phyloP scores from a whole-genome alignment of 805 yeast species.

The Pichia manshurica region DNA sequence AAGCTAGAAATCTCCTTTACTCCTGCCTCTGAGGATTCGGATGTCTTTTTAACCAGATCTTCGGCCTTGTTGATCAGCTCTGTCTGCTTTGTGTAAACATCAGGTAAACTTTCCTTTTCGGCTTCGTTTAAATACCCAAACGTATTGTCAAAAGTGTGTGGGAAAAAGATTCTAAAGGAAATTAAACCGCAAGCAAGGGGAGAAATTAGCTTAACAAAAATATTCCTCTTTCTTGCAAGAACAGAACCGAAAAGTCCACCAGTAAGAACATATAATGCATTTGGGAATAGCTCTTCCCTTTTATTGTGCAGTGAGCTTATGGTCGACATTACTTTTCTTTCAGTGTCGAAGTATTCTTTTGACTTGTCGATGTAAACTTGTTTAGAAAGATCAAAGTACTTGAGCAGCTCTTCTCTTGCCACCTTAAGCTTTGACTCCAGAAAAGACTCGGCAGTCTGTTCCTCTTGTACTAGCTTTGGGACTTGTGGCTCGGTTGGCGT shows the following conservation, averaged over 20 bases:
- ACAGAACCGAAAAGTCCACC: conserved; percentile 71
- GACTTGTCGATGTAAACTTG: conserved; percentile 42
- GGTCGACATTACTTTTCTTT: conserved; percentile 58
- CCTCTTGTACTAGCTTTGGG: conserved; percentile 17
- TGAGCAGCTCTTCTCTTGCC: conserved; percentile 41
- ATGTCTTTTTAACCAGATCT: conserved; percentile 39
- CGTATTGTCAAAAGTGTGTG: conserved; percentile 63
- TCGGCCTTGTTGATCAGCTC: conserved; percentile 41
- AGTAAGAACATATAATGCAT: conserved; percentile 58
- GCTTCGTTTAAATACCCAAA: conserved; percentile 49
- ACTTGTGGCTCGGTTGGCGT: conserved; percentile 22
- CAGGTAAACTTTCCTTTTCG: conserved; percentile 58
- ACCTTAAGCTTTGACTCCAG: conserved; percentile 44
- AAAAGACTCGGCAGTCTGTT: conserved; percentile 17
- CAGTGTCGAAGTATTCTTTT: conserved; percentile 48
- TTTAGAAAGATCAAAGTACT: conserved; percentile 32
- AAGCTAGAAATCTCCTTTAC: conserved; percentile 31
- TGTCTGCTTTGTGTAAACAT: conserved; percentile 57
- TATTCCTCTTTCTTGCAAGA: conserved; percentile 59
- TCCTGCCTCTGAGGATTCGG: conserved; percentile 36
- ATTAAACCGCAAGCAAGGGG: conserved; percentile 59
- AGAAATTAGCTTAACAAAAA: conserved; percentile 45
- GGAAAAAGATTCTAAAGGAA: conserved; percentile 66
- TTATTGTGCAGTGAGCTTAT: conserved; percentile 57
- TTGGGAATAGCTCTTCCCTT: conserved; percentile 68